Evolutionary conservation across 176 grass and related monocot species (phyloP), one percentile per base, ranked within the genome.

Genomic region (Luzula sylvatica): DNA sequence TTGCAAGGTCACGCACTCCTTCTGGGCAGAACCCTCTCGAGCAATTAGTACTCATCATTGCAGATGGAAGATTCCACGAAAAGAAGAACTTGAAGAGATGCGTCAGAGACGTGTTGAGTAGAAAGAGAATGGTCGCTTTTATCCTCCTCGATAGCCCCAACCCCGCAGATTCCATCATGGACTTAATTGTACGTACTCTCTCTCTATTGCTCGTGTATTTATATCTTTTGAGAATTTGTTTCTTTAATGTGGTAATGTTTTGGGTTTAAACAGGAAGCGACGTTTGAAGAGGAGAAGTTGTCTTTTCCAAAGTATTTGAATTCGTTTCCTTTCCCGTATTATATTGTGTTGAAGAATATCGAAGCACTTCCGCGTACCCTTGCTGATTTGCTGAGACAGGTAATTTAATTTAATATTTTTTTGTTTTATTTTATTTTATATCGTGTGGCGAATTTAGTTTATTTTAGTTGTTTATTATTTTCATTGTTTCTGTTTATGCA

Each of bases 301-400:
- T 53, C 20, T 20, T 15, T 86, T 23, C 55, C 39, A 50, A 89
- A 79, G 15, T 95, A 86, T 67, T 54, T 96, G 58, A 65, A 86
- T 65, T 86, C 71, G 19, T 96, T 89, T 69, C 90, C 84, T 8
- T 96, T 96, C 61, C 90, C 84, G 14, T 96, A 82, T 28, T 89
- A 96, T 61, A 74, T 89, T 19, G 67, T 79, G 38, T 72, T 89
- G 68, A 78, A 77, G 59, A 86, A 86, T 53, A 88, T 82, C 8
- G 81, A 96, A 76, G 74, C 74, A 5, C 81, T 96, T 79, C 90
- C 90, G 53, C 80, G 74, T 20, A 89, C 90, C 15, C 53, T 96
- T 52, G 84, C 84, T 52, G 90, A 96, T 63, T 73, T 96, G 45
- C 51, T 89, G 30, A 82, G 90, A 96, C 84, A 96, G 84, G 90